Conservation (phyloP, 805 yeast species). For the Komagataella pastoris region DNA sequence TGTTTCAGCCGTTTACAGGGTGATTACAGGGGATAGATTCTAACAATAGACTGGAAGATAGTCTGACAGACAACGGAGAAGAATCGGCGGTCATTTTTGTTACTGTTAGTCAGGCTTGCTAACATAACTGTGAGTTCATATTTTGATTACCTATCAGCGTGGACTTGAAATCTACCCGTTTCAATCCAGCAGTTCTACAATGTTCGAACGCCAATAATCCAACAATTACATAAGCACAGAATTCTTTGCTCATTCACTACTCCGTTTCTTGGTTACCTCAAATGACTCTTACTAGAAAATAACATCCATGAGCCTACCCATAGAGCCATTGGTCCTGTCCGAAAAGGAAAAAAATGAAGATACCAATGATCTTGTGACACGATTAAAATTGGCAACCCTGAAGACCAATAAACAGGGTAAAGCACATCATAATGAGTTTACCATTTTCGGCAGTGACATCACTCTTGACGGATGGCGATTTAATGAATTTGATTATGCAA, state of each 20-base stretch:
- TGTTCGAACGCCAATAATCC: background rate
- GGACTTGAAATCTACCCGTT: background rate
- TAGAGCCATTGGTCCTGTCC: background rate
- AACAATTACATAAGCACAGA: background rate
- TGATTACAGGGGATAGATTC: no score
- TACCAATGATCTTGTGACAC: background rate
- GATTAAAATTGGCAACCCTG: background rate
- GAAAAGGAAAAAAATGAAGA: background rate
- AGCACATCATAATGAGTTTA: slow-evolving; percentile 12
- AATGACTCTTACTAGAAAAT: background rate
- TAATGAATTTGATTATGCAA: slow-evolving; percentile 79
- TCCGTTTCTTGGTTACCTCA: background rate
- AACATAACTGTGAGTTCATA: no score
- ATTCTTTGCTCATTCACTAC: background rate
- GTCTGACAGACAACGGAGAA: no score
- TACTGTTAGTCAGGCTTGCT: no score
- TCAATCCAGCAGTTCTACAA: background rate
- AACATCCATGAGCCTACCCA: background rate
- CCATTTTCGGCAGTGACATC: slow-evolving; percentile 9
- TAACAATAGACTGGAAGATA: no score
- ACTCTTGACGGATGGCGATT: slow-evolving; percentile 55
- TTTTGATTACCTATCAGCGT: background rate
- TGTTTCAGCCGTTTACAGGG: no score
- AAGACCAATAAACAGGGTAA: slow-evolving; percentile 9
- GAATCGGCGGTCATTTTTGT: no score